Conservation (phyloP, 305 asterid species). For the Solanum hybrid region DNA sequence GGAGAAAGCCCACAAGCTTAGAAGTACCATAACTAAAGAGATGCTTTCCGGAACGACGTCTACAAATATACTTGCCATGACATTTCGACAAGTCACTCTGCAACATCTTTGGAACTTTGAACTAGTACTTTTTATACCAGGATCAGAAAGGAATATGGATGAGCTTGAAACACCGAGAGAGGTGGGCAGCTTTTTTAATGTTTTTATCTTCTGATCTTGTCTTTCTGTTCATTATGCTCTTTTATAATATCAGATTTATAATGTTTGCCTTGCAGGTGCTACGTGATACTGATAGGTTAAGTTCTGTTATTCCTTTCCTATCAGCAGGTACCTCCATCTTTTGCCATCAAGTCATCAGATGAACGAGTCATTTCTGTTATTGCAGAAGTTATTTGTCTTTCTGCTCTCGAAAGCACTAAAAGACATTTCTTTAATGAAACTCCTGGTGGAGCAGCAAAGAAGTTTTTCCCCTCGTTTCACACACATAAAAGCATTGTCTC, state of each 20-base stretch:
- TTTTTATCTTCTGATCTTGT: background rate
- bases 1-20: conserved; percentile 60
- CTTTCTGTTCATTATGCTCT: conserved; percentile 4
- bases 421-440: conserved; percentile 26
- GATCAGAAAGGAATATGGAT: conserved; percentile 55
- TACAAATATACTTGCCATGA: conserved; percentile 70
- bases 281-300: conserved; percentile 43
- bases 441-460: conserved; percentile 19
- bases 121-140: conserved; percentile 54
- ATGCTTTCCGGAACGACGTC: conserved; percentile 37
- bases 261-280: conserved; percentile 81
- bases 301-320: conserved; percentile 80
- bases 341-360: conserved; percentile 55
- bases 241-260: conserved; percentile 36
- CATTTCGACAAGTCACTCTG: conserved; percentile 76
- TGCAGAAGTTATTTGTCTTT: conserved; percentile 69
- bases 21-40: conserved; percentile 41
- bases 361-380: conserved; percentile 48
- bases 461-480: conserved; percentile 38
- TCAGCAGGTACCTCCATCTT: conserved; percentile 82
- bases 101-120: conserved; percentile 73
- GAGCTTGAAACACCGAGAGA: conserved; percentile 67
- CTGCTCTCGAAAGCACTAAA: conserved; percentile 54
- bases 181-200: conserved; percentile 29
- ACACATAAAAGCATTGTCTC: conserved; percentile 47